phyloP scores from a whole-genome alignment of 768 basidiomycete genomes.

The Chalciporus pseudorubinellus region DNA sequence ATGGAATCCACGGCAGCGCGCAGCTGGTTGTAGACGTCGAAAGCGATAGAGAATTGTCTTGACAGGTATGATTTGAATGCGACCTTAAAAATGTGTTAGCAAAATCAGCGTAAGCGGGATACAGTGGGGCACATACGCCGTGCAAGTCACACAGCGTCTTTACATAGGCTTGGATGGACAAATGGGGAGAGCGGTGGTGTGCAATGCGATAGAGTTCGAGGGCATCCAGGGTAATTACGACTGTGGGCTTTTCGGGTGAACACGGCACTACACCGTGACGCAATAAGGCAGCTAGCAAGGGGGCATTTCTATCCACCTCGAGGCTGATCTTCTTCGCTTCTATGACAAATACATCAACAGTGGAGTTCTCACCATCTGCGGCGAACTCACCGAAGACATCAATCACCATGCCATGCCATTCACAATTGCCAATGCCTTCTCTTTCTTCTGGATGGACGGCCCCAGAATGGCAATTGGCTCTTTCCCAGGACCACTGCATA shows the following conservation, averaged over 20 bases:
- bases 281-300: conserved; percentile 1
- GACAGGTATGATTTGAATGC: conserved; percentile 8
- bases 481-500: too few relatives aligned
- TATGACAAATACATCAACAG: neutral
- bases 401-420: neutral
- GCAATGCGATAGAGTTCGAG: conserved; percentile 10
- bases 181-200: conserved; percentile 11
- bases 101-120: neutral
- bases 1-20: conserved; percentile 9
- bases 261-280: conserved; percentile 6
- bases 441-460: too few relatives aligned
- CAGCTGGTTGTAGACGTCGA: conserved; percentile 29
- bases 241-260: conserved; percentile 5
- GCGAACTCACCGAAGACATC: neutral
- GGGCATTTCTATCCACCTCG: neutral
- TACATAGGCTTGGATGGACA: conserved; percentile 21
- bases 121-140: too few relatives aligned
- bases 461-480: too few relatives aligned
- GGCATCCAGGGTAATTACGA: neutral
- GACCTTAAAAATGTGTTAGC: neutral
- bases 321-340: neutral
- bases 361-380: neutral
- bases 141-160: conserved; percentile 21
- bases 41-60: conserved; percentile 24
- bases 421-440: neutral